Evolutionary conservation across 305 asterid species (phyloP).

Genomic region (Solanum aculeatissimum): DNA sequence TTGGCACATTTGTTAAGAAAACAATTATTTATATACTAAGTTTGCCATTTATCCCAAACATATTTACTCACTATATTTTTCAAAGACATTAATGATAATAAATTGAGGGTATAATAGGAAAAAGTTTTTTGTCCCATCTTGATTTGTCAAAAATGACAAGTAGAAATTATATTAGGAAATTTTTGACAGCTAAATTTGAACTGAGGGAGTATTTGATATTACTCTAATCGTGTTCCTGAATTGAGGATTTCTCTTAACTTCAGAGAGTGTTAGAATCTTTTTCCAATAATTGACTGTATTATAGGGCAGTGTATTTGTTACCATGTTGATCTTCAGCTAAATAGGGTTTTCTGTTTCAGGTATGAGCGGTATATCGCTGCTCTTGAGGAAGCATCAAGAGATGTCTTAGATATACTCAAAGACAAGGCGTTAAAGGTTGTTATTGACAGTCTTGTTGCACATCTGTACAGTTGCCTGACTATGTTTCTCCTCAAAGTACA

Average conservation of each 20-base stretch:
- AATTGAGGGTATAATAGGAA: too few relatives aligned
- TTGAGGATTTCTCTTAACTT: background rate
- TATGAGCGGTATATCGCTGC: constrained; percentile 64
- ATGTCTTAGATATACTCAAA: constrained; percentile 66
- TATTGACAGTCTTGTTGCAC: background rate
- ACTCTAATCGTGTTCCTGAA: background rate
- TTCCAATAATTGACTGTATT: background rate
- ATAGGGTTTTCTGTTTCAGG: constrained; percentile 24
- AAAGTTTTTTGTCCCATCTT: too few relatives aligned
- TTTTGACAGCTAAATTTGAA: too few relatives aligned
- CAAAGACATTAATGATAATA: too few relatives aligned
- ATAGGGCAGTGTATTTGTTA: background rate
- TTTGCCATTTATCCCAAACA: too few relatives aligned
- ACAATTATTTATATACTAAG: too few relatives aligned
- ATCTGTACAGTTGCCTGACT: background rate
- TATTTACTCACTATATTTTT: too few relatives aligned
- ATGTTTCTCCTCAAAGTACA: background rate
- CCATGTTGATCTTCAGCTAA: background rate
- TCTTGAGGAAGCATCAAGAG: constrained; percentile 84
- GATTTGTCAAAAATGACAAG: too few relatives aligned
- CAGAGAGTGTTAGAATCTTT: background rate
- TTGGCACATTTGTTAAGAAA: too few relatives aligned
- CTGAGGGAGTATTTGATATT: background rate
- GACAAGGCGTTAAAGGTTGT: constrained; percentile 84
- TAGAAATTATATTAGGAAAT: too few relatives aligned